Evolutionary conservation across 805 yeast genomes (phyloP).

Genomic region (Kuraishia cidri): DNA sequence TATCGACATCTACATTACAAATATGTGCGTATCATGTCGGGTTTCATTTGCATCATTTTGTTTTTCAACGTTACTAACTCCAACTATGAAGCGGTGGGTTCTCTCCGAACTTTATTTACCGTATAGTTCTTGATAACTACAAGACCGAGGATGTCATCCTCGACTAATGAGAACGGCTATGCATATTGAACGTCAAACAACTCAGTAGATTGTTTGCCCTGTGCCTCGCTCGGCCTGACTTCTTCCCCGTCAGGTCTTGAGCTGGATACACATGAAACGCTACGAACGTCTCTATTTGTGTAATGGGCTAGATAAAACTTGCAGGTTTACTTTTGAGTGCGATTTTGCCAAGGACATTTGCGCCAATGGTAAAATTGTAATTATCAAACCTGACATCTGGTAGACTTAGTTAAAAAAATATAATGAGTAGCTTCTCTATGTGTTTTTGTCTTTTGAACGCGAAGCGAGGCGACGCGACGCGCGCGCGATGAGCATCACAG

Average conservation of each 20-base stretch:
- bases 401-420: no score
- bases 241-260: conserved; percentile 35
- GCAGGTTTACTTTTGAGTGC: conserved; percentile 49
- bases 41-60: background rate
- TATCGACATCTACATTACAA: conserved; percentile 89
- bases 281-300: conserved; percentile 6
- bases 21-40: conserved; percentile 34
- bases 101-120: conserved; percentile 91
- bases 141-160: conserved; percentile 72
- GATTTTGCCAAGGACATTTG: conserved; percentile 27
- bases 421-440: no score
- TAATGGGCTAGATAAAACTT: conserved; percentile 38
- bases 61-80: conserved; percentile 3
- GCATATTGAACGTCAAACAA: background rate
- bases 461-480: background rate
- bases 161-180: conserved; percentile 20
- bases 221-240: conserved; percentile 54
- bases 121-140: conserved; percentile 92
- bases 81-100: conserved; percentile 64
- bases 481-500: conserved; percentile 1
- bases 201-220: conserved; percentile 28
- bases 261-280: conserved; percentile 38
- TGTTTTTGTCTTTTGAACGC: no score
- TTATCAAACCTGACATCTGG: conserved; percentile 24
- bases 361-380: conserved; percentile 27